Evolutionary conservation across 164 flowering plant species (phyloP), one percentile per base, ranked within the genome.

Genomic region (Cinnamomum chago): DNA sequence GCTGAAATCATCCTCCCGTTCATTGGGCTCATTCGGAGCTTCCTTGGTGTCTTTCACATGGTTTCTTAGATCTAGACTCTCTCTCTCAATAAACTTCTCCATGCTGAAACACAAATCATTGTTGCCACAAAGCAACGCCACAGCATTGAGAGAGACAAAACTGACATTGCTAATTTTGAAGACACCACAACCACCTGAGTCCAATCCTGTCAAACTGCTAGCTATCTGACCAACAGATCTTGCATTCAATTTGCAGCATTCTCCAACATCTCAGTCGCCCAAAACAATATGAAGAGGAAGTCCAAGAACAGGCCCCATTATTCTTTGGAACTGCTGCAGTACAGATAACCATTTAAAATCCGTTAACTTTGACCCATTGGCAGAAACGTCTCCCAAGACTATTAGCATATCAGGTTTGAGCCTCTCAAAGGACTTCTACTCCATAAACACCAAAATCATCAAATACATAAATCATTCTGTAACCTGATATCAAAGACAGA

Each of bases 191-290:
- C 91, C 95, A 20, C 84, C 75, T 18, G 88, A 85, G 70, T 87
- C 89, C 76, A 90, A 70, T 25, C 91, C 95, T 1, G 93, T 89
- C 50, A 90, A 86, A 30, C 64, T 86, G 72, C 83, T 78, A 28
- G 88, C 74, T 28, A 85, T 73, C 84, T 82, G 78, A 58, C 76
- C 65, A 66, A 89, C 84, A 72, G 75, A 73, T 9, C 77, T 73
- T 18, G 72, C 64, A 67, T 83, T 79, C 27, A 89, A 68, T n/a
- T 72, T 74, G 58, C 76, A 68, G 81, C 95, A 90, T 23, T 78
- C 82, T 72, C 95, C 95, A 62, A 87, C 30, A 74, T 89, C 95
- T 79, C 92, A 83, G 72, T 90, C 95, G n/a, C 95, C 95, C 47
- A 88, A 78, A 78, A 83, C 70, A 52, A 86, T 84, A 79, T 90